These are phyloP conservation scores for Calonectria pteridis DNA, from an alignment of 2,329 filamentous ascomycete genomes.

Conservation along the genomic window DNA sequence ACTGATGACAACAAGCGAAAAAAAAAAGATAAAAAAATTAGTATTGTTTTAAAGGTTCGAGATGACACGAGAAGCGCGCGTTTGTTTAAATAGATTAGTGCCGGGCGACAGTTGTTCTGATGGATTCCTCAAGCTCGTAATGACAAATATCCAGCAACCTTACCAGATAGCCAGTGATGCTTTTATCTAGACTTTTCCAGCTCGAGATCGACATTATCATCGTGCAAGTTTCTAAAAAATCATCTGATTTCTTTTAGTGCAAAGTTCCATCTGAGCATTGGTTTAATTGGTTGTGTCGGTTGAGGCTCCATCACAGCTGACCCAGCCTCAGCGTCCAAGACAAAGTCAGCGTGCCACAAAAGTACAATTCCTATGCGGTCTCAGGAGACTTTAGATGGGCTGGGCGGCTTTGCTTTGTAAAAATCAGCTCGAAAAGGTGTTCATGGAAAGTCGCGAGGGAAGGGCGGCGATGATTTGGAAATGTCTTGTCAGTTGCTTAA, in stretches of 20 bases:
- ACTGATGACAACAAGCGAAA: background rate
- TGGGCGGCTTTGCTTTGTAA: background rate
- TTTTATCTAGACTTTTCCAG: background rate
- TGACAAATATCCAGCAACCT: background rate
- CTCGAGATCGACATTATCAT: background rate
- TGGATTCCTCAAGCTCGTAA: background rate
- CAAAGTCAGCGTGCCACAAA: background rate
- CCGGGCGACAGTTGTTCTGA: background rate
- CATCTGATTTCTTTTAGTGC: background rate
- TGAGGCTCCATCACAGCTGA: background rate
- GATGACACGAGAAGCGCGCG: too few relatives aligned
- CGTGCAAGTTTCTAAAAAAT: background rate
- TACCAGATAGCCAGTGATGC: background rate
- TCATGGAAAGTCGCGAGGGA: background rate
- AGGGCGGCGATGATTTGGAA: background rate
- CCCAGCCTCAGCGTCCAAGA: background rate
- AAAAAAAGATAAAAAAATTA: too few relatives aligned
- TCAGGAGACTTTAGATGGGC: background rate
- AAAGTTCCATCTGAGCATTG: background rate
- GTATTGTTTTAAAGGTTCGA: too few relatives aligned
- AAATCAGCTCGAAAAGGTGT: background rate
- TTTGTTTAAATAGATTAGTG: too few relatives aligned
- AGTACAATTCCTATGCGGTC: background rate
- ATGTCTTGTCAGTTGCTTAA: background rate
- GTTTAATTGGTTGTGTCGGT: background rate